Conservation (phyloP, 2,329 filamentous ascomycete genomes). For the Colletotrichum aenigma region DNA sequence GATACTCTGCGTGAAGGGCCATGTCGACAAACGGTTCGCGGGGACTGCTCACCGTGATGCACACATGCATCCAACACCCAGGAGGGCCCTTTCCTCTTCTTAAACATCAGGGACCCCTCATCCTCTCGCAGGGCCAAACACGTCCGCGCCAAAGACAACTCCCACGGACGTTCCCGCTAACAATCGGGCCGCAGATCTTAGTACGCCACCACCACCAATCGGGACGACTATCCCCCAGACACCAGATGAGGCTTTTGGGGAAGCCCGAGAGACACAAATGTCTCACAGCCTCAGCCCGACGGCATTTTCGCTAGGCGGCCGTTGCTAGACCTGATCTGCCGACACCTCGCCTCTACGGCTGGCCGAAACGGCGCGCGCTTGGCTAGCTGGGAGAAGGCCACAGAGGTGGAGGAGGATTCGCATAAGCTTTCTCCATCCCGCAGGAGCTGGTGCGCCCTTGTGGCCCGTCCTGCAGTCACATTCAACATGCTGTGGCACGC, state of each 20-base stretch:
- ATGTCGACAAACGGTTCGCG: neutral
- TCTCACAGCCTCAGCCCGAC: neutral
- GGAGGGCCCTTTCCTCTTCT: neutral
- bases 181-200: neutral
- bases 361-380: neutral
- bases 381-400: neutral
- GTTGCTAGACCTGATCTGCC: neutral
- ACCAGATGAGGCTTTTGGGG: neutral
- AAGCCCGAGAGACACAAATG: neutral
- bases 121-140: neutral
- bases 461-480: neutral
- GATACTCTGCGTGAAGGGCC: neutral
- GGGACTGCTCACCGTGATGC: neutral
- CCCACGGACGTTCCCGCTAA: neutral
- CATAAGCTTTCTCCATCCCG: neutral
- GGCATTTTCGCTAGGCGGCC: neutral
- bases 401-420: neutral
- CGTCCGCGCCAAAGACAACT: neutral
- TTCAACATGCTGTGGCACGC: neutral
- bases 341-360: neutral
- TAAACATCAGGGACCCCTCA: neutral
- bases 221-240: neutral
- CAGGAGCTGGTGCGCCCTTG: neutral
- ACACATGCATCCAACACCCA: neutral
- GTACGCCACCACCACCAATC: too few relatives aligned